Base-by-base conservation (phyloP, 2,329 filamentous ascomycete genomes). In the Lachnellula arida region DNA sequence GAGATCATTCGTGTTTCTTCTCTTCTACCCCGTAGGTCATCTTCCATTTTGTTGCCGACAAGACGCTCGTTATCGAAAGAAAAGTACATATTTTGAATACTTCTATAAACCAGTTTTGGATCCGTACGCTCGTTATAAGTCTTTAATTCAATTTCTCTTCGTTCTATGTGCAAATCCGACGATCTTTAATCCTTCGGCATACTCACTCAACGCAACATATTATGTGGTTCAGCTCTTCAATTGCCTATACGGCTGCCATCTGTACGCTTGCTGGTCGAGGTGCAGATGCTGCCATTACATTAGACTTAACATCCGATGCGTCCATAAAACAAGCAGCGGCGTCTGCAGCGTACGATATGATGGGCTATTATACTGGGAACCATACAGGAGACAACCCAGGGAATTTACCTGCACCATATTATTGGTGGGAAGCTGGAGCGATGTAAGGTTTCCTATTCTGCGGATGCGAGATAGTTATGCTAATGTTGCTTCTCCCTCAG, bases 361-460 rank as follows among this genome's bases (percentile, higher is more conserved):
- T 81, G 63, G 69, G 67, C 23, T 76, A 78, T 60, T 81, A 81
- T 62, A 75, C 72, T 1, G 75, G 72, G 22, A 74, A 76, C 51
- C 62, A 71, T 25, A 71, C 75, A 23, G 77, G 76, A 22, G 75
- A 79, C 56, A 71, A 73, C 17, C 77, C 78, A 1, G 78, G 78
- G 23, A 75, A 77, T 55, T 59, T 82, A 54, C 73, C 77, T 34
- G 63, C 71, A 23, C 62, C 62, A 4, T 78, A 78, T 61, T 78
- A 77, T 66, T 81, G 77, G 77, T 80, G 77, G 78, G 77, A 81
- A 62, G 81, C 91, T 85, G 89, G 87, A 88, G 72, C 86, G 78
- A 83, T 91, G 75, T 76, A 84, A 72, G 81, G 92, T 28, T 43
- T 25, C 28, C 32, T 4, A 23, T 15, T 23, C 17, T 50, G 9